phyloP scores from a whole-genome alignment of 371 early-diverging fungal genomes.

The Apophysomyces trapeziformis region DNA sequence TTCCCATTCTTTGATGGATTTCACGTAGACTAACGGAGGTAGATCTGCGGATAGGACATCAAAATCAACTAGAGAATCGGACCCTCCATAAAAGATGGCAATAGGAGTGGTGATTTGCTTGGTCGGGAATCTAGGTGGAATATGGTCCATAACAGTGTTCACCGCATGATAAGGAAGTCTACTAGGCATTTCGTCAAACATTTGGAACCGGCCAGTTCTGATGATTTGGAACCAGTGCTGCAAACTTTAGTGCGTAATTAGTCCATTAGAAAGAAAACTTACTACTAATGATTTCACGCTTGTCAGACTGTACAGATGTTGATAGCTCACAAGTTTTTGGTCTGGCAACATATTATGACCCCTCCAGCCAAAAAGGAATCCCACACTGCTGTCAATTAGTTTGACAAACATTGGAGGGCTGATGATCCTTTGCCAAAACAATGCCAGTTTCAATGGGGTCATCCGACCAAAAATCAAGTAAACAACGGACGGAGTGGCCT shows the following conservation, averaged over 20 bases:
- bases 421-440: constrained; percentile 88
- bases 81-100: constrained; percentile 90
- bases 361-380: constrained; percentile 89
- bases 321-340: constrained; percentile 83
- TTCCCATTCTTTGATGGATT: constrained; percentile 74
- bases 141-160: constrained; percentile 53
- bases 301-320: constrained; percentile 88
- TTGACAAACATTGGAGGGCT: constrained; percentile 78
- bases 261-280: constrained; percentile 21
- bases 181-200: constrained; percentile 89
- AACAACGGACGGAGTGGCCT: constrained; percentile 86
- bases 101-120: constrained; percentile 83
- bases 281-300: constrained; percentile 91
- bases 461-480: constrained; percentile 93
- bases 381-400: constrained; percentile 74
- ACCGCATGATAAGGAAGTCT: constrained; percentile 60
- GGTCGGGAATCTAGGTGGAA: constrained; percentile 76
- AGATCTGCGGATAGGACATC: constrained; percentile 61
- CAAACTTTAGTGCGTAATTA: neutral
- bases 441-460: constrained; percentile 74
- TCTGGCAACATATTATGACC: constrained; percentile 72
- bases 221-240: constrained; percentile 96
- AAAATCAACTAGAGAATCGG: constrained; percentile 85
- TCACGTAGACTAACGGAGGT: constrained; percentile 57
- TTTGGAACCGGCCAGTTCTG: constrained; percentile 83